Conservation (phyloP, 441 rosid genomes). For the Populus hybrid region DNA sequence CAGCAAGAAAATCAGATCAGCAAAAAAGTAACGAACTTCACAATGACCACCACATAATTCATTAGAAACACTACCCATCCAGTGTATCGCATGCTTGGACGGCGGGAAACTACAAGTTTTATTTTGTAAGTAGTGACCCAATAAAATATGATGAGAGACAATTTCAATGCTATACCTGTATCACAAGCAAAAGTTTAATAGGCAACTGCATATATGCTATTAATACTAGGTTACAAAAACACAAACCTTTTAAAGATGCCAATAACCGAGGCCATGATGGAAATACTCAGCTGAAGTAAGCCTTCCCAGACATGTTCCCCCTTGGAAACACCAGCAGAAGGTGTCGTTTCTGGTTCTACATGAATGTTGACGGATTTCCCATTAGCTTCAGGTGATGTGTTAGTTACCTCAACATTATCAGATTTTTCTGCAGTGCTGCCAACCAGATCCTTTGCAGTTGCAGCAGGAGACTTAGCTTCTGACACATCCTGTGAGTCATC, state of each 20-base stretch:
- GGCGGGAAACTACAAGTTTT: not conserved
- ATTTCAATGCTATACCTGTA: not conserved
- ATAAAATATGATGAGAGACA: not conserved
- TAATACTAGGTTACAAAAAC: not conserved
- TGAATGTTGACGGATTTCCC: slow-evolving; percentile 20
- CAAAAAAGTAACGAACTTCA: not conserved
- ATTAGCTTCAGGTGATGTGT: slow-evolving; percentile 21
- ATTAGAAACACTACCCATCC: not conserved
- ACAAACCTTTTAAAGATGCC: slow-evolving; percentile 76
- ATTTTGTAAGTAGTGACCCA: not conserved
- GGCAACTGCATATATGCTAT: not conserved
- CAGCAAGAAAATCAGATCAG: slow-evolving; percentile 21
- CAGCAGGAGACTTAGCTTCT: slow-evolving; percentile 36
- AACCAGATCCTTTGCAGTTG: slow-evolving; percentile 27
- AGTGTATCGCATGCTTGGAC: not conserved
- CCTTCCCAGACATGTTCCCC: slow-evolving; percentile 81
- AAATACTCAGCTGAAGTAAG: slow-evolving; percentile 57
- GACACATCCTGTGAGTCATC: slow-evolving; percentile 37
- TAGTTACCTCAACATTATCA: slow-evolving; percentile 21
- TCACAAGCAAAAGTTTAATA: not conserved
- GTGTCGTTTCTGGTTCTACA: slow-evolving; percentile 25
- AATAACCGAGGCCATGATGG: slow-evolving; percentile 48
- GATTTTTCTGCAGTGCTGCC: slow-evolving; percentile 32
- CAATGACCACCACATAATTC: not conserved
- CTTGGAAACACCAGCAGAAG: slow-evolving; percentile 23